These are phyloP conservation scores for Acacia confusa DNA, from an alignment of 306 rosid species.

Conservation along the genomic window DNA sequence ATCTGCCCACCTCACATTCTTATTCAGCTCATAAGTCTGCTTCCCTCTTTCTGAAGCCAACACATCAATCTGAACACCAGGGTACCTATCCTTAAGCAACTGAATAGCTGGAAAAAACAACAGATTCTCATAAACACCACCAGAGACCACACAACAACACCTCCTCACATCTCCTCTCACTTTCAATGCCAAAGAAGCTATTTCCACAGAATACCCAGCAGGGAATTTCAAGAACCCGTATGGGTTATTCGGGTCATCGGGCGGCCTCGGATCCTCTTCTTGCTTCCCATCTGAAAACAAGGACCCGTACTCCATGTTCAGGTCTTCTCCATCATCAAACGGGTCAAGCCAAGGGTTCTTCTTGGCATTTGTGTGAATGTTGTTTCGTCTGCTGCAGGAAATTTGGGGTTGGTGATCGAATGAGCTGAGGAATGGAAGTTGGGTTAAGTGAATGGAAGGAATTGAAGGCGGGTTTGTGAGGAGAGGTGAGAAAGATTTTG, in stretches of 20 bases:
- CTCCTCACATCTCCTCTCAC: slow-evolving; percentile 83
- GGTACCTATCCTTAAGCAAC: slow-evolving; percentile 76
- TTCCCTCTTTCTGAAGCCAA: slow-evolving; percentile 69
- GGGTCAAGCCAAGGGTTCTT: slow-evolving; percentile 82
- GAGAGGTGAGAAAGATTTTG: slow-evolving; percentile 61
- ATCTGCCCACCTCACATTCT: slow-evolving; percentile 83
- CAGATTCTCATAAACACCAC: slow-evolving; percentile 85
- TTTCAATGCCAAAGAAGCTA: slow-evolving; percentile 66
- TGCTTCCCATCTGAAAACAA: slow-evolving; percentile 76
- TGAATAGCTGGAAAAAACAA: slow-evolving; percentile 77
- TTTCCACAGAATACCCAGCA: slow-evolving; percentile 65
- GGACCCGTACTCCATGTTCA: slow-evolving; percentile 67
- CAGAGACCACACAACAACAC: slow-evolving; percentile 77
- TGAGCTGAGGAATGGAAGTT: slow-evolving; percentile 43
- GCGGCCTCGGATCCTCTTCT: slow-evolving; percentile 76
- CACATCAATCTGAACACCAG: slow-evolving; percentile 78
- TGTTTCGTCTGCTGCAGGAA: slow-evolving; percentile 28
- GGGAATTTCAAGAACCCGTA: slow-evolving; percentile 86
- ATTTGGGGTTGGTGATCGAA: slow-evolving; percentile 24
- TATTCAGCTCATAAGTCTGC: slow-evolving; percentile 75
- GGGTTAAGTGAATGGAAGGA: slow-evolving; percentile 38
- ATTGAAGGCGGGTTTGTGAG: slow-evolving; percentile 56
- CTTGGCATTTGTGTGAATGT: slow-evolving; percentile 38
- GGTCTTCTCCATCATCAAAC: slow-evolving; percentile 82
- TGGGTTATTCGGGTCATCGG: slow-evolving; percentile 71